Percentiles rank a stretch among this genome's conserved stretches.
These are phyloP conservation scores for Amphichorda felina DNA, from an alignment of 2,329 filamentous ascomycete species.

Conservation along the genomic window DNA sequence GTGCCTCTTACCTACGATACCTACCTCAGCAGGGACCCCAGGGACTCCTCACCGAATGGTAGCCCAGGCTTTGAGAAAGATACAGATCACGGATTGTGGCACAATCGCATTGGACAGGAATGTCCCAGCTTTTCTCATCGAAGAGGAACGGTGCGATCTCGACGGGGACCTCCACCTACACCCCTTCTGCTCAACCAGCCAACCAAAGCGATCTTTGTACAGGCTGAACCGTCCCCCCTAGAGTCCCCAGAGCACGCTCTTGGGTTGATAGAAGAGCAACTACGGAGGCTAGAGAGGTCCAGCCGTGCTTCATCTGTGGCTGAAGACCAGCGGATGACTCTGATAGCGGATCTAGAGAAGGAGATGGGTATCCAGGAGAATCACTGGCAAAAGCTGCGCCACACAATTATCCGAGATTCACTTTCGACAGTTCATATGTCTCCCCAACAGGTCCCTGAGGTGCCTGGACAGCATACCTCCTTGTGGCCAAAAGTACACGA, in stretches of 20 bases:
- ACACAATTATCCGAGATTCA: conserved; percentile 37
- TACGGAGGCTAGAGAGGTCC: conserved; percentile 33
- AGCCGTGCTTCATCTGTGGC: conserved; percentile 21
- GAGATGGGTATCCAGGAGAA: conserved; percentile 50
- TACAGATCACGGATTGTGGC: conserved; percentile 23
- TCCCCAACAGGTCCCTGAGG: neutral
- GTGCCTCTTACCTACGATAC: no score
- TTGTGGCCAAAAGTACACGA: neutral
- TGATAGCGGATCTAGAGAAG: conserved; percentile 46
- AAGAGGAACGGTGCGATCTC: conserved; percentile 27
- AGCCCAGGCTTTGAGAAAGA: no score
- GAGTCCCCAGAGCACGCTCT: conserved; percentile 39
- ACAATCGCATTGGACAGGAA: conserved; percentile 45
- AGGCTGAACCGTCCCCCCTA: conserved; percentile 37
- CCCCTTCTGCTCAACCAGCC: conserved; percentile 37
- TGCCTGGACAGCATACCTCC: no score
- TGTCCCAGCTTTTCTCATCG: conserved; percentile 47
- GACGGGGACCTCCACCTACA: conserved; percentile 43
- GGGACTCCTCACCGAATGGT: no score
- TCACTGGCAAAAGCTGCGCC: conserved; percentile 47
- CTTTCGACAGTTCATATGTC: conserved; percentile 29
- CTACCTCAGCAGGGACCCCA: no score
- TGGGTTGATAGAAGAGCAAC: conserved; percentile 37
- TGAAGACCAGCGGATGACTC: conserved; percentile 28
- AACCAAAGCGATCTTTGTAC: conserved; percentile 29